Evolutionary conservation across 2,329 filamentous ascomycete genomes (phyloP).

Genomic region (Fusarium globosum): DNA sequence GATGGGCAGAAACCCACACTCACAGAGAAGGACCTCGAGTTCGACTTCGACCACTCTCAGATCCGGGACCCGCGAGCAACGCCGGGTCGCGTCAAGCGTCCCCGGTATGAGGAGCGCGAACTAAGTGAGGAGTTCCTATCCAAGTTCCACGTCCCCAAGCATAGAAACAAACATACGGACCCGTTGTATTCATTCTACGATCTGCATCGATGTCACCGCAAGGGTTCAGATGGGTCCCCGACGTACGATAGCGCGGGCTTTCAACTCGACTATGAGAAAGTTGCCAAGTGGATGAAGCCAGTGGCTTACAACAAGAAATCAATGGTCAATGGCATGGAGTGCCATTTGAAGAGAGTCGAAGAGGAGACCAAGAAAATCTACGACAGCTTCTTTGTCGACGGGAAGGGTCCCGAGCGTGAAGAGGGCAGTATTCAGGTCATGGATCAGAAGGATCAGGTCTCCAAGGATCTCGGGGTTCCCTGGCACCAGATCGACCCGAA

Average conservation of each 20-base stretch:
- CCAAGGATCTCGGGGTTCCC: slow-evolving; percentile 25
- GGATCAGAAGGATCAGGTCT: slow-evolving; percentile 30
- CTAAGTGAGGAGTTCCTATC: slow-evolving; percentile 23
- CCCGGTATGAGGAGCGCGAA: neutral
- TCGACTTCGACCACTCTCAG: slow-evolving; percentile 26
- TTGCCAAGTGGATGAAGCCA: slow-evolving; percentile 30
- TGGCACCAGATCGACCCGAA: slow-evolving; percentile 30
- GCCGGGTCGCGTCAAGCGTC: slow-evolving; percentile 22
- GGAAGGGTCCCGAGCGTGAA: neutral
- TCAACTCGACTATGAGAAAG: slow-evolving; percentile 36
- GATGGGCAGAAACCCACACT: neutral
- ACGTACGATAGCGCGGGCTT: slow-evolving; percentile 30
- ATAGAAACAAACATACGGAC: neutral
- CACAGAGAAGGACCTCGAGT: slow-evolving; percentile 18
- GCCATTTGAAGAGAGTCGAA: neutral
- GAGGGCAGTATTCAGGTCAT: rapidly evolving
- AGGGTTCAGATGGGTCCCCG: slow-evolving; percentile 25
- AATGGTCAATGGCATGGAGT: slow-evolving; percentile 15
- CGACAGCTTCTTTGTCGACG: slow-evolving; percentile 13
- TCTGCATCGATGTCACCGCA: slow-evolving; percentile 28
- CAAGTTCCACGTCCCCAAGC: slow-evolving; percentile 17
- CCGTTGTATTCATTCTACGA: slow-evolving; percentile 3
- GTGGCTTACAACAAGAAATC: slow-evolving; percentile 13
- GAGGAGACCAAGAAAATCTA: neutral
- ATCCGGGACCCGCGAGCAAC: slow-evolving; percentile 28